Evolutionary conservation across 2,329 filamentous ascomycete genomes (phyloP), one percentile per base, ranked within the genome.

Genomic region (Triangularia verruculosa): DNA sequence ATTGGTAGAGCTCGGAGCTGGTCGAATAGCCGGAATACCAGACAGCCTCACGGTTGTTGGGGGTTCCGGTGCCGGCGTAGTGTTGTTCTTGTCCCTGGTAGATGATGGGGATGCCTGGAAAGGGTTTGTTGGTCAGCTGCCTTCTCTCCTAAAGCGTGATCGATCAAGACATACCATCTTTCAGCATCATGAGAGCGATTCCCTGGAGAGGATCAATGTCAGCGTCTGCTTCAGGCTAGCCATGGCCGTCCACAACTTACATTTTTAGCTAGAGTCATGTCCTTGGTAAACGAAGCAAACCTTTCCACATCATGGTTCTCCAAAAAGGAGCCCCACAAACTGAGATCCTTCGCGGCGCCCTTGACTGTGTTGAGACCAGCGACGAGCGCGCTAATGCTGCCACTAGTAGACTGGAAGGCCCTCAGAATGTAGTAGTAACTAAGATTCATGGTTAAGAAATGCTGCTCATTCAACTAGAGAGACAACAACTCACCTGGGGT

Each of bases 31-130:
- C 74, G 0, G 80, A 80, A 1, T 78, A 68, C 82, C 82, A 85
- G 32, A 80, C 71, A 1, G 81, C 78, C 68, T 84, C 82, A 15
- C 82, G 79, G 70, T 83, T 83, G 57, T 72, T 54, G 0, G 81
- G 81, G 24, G 78, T 78, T 4, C 47, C 70, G 3, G 62, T 69
- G 22, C 82, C 82, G 15, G 75, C 69, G 70, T 79, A 82, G 68
- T 82, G 79, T 64, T 86, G 84, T 70, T 86, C 84, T 70, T 86
- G 83, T 9, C 84, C 84, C 64, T 85, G 77, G 71, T 86, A 87
- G 47, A 86, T 75, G 71, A 86, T 83, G 0, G 84, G 84, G 51
- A 86, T 83, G 22, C 84, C 67, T 70, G 20, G 6, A 56, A 13
- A 20, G 4, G 2, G 11, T 11, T 25, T 15, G 22, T 54, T 20